phyloP scores from a whole-genome alignment of 768 basidiomycete species.

The Heimioporus sp. region DNA sequence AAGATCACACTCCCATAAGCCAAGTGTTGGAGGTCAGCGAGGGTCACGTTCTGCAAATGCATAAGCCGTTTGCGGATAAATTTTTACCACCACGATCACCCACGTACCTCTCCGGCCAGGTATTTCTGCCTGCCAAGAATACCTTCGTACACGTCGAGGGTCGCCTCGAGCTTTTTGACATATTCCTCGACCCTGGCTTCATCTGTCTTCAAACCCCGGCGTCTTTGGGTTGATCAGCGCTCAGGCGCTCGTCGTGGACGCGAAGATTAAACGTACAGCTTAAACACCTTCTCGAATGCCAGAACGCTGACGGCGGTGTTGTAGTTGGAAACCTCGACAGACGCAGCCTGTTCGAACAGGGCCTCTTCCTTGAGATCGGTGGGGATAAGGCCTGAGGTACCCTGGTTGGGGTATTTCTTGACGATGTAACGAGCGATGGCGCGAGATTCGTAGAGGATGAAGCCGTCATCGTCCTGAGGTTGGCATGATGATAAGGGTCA shows the following conservation, averaged over 20 bases:
- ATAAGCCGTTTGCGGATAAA: constrained; percentile 1
- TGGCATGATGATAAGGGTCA: background rate
- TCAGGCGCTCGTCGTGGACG: background rate
- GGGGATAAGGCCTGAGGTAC: constrained; percentile 48
- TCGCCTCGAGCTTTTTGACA: constrained; percentile 24
- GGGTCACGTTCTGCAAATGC: constrained; percentile 39
- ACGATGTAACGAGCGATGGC: constrained; percentile 61
- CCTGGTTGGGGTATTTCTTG: constrained; percentile 50
- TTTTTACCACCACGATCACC: background rate
- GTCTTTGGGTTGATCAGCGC: constrained; percentile 7
- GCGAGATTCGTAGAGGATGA: constrained; percentile 60
- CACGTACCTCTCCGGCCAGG: constrained; percentile 52
- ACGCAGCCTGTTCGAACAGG: constrained; percentile 33
- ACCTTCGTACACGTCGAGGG: constrained; percentile 51
- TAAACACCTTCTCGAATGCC: constrained; percentile 52
- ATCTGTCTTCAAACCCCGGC: constrained; percentile 20
- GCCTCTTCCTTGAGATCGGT: constrained; percentile 33
- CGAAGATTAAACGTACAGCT: constrained; percentile 35
- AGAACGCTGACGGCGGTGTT: constrained; percentile 38
- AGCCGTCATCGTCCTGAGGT: constrained; percentile 57
- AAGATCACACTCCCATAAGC: constrained; percentile 38
- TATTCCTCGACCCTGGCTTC: constrained; percentile 13
- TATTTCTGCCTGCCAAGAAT: constrained; percentile 56
- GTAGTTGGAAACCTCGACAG: constrained; percentile 54
- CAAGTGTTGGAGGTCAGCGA: constrained; percentile 60